Evolutionary conservation across 1,284 basidiomycete species (phyloP).

Genomic region (Leucoagaricus sp.): DNA sequence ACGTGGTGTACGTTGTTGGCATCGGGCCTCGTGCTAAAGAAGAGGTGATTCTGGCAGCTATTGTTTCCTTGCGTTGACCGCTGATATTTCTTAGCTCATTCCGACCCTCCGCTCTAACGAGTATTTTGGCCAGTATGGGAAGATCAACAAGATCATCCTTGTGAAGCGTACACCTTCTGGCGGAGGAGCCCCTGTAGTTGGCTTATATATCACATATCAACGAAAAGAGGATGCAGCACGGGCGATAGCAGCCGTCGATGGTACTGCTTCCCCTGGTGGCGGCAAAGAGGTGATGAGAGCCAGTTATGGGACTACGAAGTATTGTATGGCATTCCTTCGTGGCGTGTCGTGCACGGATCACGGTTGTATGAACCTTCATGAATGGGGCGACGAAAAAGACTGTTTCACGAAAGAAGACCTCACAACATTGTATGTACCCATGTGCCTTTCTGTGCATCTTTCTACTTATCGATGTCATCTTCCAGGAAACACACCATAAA

Average conservation of each 20-base stretch:
- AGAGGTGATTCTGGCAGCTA: conserved; percentile 61
- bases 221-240: conserved; percentile 94
- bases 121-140: conserved; percentile 99
- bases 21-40: conserved; percentile 91
- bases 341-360: conserved; percentile 86
- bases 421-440: conserved; percentile 81
- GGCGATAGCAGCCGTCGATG: conserved; percentile 92
- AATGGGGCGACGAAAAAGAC: conserved; percentile 98
- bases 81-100: conserved; percentile 65
- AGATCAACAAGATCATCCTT: conserved; percentile 94
- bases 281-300: conserved; percentile 85
- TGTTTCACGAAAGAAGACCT: conserved; percentile 94
- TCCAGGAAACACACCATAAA: conserved; percentile 85
- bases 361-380: conserved; percentile 93
- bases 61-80: conserved; percentile 14
- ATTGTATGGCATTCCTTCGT: conserved; percentile 95
- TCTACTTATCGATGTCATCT: conserved; percentile 16
- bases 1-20: conserved; percentile 95
- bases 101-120: conserved; percentile 93
- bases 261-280: conserved; percentile 82
- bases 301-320: conserved; percentile 96
- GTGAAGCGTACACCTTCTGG: conserved; percentile 85
- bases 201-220: conserved; percentile 96
- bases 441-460: conserved; percentile 11
- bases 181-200: conserved; percentile 78